phyloP scores from a whole-genome alignment of 352 stramenopile species.

The Ochromonadaceae sp. region DNA sequence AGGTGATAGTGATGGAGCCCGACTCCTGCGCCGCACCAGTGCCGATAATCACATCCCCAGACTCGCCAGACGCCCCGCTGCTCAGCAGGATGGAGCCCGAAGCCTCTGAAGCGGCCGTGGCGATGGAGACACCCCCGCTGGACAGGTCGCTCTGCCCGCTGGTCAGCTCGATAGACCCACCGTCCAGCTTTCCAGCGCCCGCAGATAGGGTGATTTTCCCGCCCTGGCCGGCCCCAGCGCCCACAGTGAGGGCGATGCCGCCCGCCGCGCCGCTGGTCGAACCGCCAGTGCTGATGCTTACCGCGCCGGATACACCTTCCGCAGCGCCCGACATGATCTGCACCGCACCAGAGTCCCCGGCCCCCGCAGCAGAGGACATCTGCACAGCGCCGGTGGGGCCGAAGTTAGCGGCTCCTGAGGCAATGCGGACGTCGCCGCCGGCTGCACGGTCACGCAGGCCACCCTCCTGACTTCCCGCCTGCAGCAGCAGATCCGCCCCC shows the following conservation, averaged over 20 bases:
- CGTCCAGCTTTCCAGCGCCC: too few species aligned
- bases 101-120: too few species aligned
- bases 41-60: too few species aligned
- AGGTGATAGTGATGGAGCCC: too few species aligned
- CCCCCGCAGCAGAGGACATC: background rate
- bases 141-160: too few species aligned
- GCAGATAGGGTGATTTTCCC: too few species aligned
- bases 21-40: too few species aligned
- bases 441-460: background rate
- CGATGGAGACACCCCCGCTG: too few species aligned
- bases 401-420: conserved; percentile 33
- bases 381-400: conserved; percentile 10
- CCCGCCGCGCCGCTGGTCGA: background rate
- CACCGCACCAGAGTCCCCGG: background rate
- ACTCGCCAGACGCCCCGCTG: too few species aligned
- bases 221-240: too few species aligned
- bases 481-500: conserved; percentile 1
- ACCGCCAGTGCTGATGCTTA: background rate
- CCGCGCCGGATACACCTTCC: background rate
- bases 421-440: conserved; percentile 37
- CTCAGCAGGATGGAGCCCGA: too few species aligned
- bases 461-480: background rate
- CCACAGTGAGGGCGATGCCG: background rate
- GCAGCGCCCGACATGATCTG: background rate
- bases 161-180: too few species aligned